Evolutionary conservation across 768 basidiomycete genomes (phyloP), one percentile per base, ranked within the genome.

Genomic region (Mrakia hoshinonis): DNA sequence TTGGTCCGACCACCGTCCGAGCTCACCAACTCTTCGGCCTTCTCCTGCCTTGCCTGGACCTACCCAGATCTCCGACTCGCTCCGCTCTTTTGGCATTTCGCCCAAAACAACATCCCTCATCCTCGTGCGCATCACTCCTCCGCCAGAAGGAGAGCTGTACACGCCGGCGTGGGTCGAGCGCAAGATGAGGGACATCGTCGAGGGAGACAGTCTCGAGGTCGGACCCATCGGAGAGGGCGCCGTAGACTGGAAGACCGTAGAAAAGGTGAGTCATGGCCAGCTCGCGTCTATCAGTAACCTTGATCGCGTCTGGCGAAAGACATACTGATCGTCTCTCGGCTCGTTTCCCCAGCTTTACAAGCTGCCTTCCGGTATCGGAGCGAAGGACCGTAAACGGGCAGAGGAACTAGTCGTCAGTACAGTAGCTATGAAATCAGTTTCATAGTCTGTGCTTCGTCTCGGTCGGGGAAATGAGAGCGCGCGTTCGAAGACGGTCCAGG

Each of bases 61-160:
- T 22, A 22, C 22, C 22, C 73, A 94, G 91, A 97, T 98, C 66
- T 85, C 88, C 2, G 93, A 98, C 76, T 89, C 89, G 0, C 85
- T 98, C 72, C 84, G 86, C 63, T 85, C 90, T 70, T 95, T 92
- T 76, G 94, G 94, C 6, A 82, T 96, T 7, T 88, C 89, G 0
- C 86, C 88, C 51, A 79, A 79, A 5, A 87, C 85, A 34, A 83
- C 82, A 0, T 81, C 87, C 18, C 82, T 96, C 24, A 76, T 94
- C 39, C 86, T 95, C 12, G 87, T 95, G 18, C 84, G 87, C 15
- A 83, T 96, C 38, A 82, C 77, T 1, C 72, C 65, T 3, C 38
- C 70, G 29, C 62, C 58, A 26, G 47, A 48, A 29, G 62, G 46
- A 20, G 49, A 43, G 6, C 34, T n/a, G 15, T 34, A 61, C 58